Evolutionary conservation across 2,329 filamentous ascomycete species (phyloP).

Genomic region (Lasiodiplodia citricola): DNA sequence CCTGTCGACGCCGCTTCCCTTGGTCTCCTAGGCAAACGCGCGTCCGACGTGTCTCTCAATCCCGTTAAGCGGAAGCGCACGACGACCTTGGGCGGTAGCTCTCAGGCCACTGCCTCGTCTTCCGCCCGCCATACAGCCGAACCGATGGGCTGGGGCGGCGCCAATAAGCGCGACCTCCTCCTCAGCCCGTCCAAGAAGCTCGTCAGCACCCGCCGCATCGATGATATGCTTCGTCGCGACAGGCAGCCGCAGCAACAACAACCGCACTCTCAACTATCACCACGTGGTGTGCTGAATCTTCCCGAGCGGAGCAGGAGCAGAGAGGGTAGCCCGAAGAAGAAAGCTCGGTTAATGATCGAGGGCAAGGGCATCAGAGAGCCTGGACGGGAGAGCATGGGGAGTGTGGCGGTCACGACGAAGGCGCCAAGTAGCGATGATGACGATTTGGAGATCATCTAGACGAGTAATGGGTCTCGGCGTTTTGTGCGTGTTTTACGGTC

Average conservation of each 20-base stretch:
- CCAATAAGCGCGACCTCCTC: slow-evolving; percentile 32
- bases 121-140: slow-evolving; percentile 28
- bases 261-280: background rate
- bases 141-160: slow-evolving; percentile 56
- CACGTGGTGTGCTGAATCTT: background rate
- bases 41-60: slow-evolving; percentile 48
- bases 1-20: slow-evolving; percentile 42
- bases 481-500: background rate
- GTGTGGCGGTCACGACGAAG: slow-evolving; percentile 34
- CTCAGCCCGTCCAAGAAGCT: slow-evolving; percentile 12
- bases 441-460: slow-evolving; percentile 54
- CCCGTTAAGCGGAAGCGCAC: slow-evolving; percentile 52
- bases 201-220: slow-evolving; percentile 7
- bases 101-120: slow-evolving; percentile 29
- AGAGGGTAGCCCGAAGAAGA: slow-evolving; percentile 52
- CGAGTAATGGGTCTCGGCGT: background rate
- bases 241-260: background rate
- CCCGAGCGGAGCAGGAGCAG: slow-evolving; percentile 30
- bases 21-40: slow-evolving; percentile 51
- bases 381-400: slow-evolving; percentile 52
- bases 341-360: slow-evolving; percentile 53
- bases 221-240: slow-evolving; percentile 7
- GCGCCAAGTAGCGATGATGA: slow-evolving; percentile 48
- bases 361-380: slow-evolving; percentile 57
- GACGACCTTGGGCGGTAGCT: slow-evolving; percentile 28